Evolutionary conservation across 2,329 filamentous ascomycete genomes (phyloP).

Genomic region (Nannizziopsis arthrosporioides): DNA sequence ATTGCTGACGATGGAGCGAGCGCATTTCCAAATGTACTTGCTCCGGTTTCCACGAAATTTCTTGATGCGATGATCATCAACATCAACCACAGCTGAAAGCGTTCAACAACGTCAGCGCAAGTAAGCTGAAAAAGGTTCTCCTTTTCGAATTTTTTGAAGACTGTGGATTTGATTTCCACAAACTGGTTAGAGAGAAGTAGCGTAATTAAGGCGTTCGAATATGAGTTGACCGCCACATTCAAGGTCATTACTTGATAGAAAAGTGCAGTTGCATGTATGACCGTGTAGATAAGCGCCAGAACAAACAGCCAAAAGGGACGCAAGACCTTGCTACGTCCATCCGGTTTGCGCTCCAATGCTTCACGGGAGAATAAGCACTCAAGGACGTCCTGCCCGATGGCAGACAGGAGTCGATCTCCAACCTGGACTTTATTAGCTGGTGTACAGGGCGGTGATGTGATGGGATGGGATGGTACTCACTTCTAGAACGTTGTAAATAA

Average conservation of each 20-base stretch:
- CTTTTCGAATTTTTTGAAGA: slow-evolving; percentile 98
- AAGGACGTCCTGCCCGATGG: slow-evolving; percentile 87
- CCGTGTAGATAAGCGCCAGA: slow-evolving; percentile 75
- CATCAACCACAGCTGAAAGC: slow-evolving; percentile 97
- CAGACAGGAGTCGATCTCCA: slow-evolving; percentile 76
- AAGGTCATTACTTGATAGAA: slow-evolving; percentile 98
- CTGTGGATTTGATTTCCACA: slow-evolving; percentile 94
- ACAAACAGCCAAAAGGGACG: slow-evolving; percentile 85
- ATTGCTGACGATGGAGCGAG: slow-evolving; percentile 25
- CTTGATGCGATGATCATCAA: slow-evolving; percentile 89
- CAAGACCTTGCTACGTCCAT: slow-evolving; percentile 82
- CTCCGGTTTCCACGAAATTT: slow-evolving; percentile 91
- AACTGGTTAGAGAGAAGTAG: slow-evolving; percentile 95
- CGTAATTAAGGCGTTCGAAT: slow-evolving; percentile 88
- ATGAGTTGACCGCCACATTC: slow-evolving; percentile 96
- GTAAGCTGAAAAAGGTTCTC: slow-evolving; percentile 95
- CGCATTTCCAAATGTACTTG: slow-evolving; percentile 48
- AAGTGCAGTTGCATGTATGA: slow-evolving; percentile 71
- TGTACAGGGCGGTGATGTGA: not conserved
- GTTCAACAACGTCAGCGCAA: slow-evolving; percentile 90
- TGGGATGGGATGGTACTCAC: slow-evolving; percentile 34
- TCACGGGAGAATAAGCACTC: slow-evolving; percentile 92
- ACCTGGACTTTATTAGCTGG: slow-evolving; percentile 37
- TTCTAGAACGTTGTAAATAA: slow-evolving; percentile 96
- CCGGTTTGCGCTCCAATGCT: slow-evolving; percentile 73